Conservation (phyloP, 129 eudicot genomes). For the Pulicaria dysenterica region DNA sequence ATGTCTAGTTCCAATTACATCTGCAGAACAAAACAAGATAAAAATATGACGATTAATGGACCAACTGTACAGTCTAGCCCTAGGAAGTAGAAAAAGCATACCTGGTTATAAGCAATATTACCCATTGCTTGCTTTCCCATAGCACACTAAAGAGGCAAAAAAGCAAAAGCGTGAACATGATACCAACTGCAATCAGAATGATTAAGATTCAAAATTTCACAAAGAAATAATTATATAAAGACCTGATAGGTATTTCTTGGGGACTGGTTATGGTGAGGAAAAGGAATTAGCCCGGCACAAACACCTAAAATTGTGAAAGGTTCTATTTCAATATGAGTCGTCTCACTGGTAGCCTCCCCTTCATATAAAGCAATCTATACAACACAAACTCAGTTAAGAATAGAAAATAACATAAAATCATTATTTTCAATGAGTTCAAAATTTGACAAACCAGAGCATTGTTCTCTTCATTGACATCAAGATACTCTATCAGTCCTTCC, state of each 20-base stretch:
- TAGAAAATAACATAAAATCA: neutral
- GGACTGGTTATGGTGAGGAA: constrained; percentile 98
- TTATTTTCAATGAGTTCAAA: constrained; percentile 1
- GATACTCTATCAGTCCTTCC: constrained; percentile 94
- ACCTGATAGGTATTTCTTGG: constrained; percentile 99
- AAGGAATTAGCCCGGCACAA: constrained; percentile 92
- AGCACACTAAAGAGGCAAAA: constrained; percentile 62
- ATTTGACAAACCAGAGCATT: constrained; percentile 76
- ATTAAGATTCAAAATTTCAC: neutral
- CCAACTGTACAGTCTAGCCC: neutral
- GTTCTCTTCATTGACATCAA: constrained; percentile 98
- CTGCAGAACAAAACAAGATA: neutral
- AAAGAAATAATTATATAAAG: neutral
- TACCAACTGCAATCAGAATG: neutral
- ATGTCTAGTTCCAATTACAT: neutral
- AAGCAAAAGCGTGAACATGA: constrained; percentile 6
- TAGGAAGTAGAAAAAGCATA: constrained; percentile 13
- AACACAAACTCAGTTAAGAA: constrained; percentile 21
- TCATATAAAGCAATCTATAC: constrained; percentile 81
- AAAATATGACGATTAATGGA: neutral
- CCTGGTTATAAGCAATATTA: constrained; percentile 97
- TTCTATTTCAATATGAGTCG: constrained; percentile 96
- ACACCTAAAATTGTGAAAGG: constrained; percentile 92
- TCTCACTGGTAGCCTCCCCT: constrained; percentile 69
- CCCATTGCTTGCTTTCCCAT: constrained; percentile 99